Percentiles rank a stretch among this genome's conserved stretches.
These are phyloP conservation scores for Rosa chinensis DNA, from an alignment of 306 rosid species.

Conservation along the genomic window DNA sequence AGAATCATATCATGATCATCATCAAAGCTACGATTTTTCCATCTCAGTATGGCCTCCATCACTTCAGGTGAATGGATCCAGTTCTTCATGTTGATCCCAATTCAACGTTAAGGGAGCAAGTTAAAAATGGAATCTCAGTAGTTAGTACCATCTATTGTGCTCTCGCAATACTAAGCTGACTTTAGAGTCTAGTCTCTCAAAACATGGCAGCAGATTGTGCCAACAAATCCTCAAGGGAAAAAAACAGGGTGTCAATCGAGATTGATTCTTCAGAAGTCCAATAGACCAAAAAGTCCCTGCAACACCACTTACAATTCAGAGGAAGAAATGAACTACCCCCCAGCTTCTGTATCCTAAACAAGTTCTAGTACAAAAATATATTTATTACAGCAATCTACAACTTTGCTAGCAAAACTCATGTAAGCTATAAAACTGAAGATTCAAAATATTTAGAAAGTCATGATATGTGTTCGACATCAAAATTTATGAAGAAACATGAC, in stretches of 20 bases:
- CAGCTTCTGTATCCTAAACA: constrained; percentile 40
- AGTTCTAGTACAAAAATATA: constrained; percentile 10
- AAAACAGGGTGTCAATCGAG: constrained; percentile 37
- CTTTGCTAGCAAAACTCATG: background rate
- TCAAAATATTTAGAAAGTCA: background rate
- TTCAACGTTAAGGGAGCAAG: constrained; percentile 36
- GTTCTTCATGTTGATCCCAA: constrained; percentile 43
- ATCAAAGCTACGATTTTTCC: constrained; percentile 34
- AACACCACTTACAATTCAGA: constrained; percentile 55
- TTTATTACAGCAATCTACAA: background rate
- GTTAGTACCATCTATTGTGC: constrained; percentile 39
- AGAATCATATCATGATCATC: constrained; percentile 31
- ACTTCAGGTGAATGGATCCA: constrained; percentile 34
- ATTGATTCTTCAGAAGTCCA: constrained; percentile 37
- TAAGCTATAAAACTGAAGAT: background rate
- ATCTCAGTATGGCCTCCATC: constrained; percentile 29
- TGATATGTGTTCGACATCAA: background rate
- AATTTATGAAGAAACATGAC: no score
- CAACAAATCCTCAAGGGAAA: constrained; percentile 40
- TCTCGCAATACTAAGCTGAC: constrained; percentile 40
- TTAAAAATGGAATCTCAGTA: constrained; percentile 38
- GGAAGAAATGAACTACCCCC: constrained; percentile 41
- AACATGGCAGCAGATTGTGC: constrained; percentile 40
- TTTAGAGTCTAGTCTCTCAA: constrained; percentile 32
- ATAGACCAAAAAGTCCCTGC: constrained; percentile 43